A percentile compares a stretch with the other conserved stretches of the same genome.
These are phyloP conservation scores for Chlorella ohadii DNA, from an alignment of 139 green algal species.

Conservation along the genomic window DNA sequence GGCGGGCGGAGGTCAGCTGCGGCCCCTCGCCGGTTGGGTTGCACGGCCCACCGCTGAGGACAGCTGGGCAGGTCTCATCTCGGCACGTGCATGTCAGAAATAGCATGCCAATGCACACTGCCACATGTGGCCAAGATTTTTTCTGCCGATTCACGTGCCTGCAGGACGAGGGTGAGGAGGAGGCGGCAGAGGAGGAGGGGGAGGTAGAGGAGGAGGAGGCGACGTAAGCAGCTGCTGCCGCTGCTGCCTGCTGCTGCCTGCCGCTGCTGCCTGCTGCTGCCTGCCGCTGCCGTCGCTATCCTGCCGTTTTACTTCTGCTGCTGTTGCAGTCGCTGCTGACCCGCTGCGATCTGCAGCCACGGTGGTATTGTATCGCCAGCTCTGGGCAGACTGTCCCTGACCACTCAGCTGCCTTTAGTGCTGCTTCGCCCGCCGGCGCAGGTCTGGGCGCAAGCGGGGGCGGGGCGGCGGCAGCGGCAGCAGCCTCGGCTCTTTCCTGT, in stretches of 20 bases:
- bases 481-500: slow-evolving; percentile 48
- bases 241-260: background rate
- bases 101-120: too few relatives aligned
- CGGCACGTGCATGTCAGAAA: too few relatives aligned
- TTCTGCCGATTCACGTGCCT: background rate
- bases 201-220: slow-evolving; percentile 6
- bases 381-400: too few relatives aligned
- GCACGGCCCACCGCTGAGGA: too few relatives aligned
- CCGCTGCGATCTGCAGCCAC: too few relatives aligned
- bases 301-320: too few relatives aligned
- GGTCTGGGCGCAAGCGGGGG: slow-evolving; percentile 19
- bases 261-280: background rate
- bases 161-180: background rate
- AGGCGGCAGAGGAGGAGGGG: slow-evolving; percentile 3
- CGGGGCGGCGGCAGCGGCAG: slow-evolving; percentile 1
- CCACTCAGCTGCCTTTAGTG: background rate
- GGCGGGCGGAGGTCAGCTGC: too few relatives aligned
- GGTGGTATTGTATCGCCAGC: too few relatives aligned
- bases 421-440: background rate
- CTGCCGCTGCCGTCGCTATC: background rate
- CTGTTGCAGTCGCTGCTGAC: too few relatives aligned
- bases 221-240: background rate
- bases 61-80: too few relatives aligned
- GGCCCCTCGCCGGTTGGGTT: too few relatives aligned
- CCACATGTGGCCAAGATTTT: too few relatives aligned